Percentiles rank a stretch among this genome's conserved stretches.
These are phyloP conservation scores for Pelargonium exstipulatum DNA, from an alignment of 441 rosid species.

Conservation along the genomic window DNA sequence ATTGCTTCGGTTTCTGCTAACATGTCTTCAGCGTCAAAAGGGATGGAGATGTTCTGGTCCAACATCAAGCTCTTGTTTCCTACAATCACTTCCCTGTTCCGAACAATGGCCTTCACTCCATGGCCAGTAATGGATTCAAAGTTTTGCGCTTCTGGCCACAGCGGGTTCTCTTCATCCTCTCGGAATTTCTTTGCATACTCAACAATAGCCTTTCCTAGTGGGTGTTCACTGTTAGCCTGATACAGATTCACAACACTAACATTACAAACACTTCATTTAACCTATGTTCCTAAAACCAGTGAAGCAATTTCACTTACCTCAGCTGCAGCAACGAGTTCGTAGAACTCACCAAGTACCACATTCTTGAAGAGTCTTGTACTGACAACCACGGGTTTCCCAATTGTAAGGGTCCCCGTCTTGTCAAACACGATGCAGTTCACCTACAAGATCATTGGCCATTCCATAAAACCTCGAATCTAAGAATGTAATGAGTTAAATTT, in stretches of 20 bases:
- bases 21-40: conserved; percentile 60
- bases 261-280: no score
- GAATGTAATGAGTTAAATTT: background rate
- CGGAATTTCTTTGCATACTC: conserved; percentile 71
- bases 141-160: conserved; percentile 73
- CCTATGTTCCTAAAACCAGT: no score
- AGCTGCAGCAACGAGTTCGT: conserved; percentile 70
- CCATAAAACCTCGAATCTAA: background rate
- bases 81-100: conserved; percentile 49
- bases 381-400: conserved; percentile 80
- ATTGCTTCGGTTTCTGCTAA: conserved; percentile 58
- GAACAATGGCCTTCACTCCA: conserved; percentile 70
- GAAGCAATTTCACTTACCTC: conserved; percentile 39
- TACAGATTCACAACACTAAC: conserved; percentile 4
- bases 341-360: conserved; percentile 61
- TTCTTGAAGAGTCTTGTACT: conserved; percentile 55
- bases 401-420: conserved; percentile 91
- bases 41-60: conserved; percentile 35
- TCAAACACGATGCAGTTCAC: conserved; percentile 85
- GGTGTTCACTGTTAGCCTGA: conserved; percentile 88
- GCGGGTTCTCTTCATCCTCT: conserved; percentile 64
- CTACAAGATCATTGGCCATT: conserved; percentile 29
- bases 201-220: conserved; percentile 76
- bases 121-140: conserved; percentile 70
- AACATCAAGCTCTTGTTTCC: conserved; percentile 79